phyloP scores from a whole-genome alignment of 2,329 filamentous ascomycete genomes.

The Claviceps pazoutovae region DNA sequence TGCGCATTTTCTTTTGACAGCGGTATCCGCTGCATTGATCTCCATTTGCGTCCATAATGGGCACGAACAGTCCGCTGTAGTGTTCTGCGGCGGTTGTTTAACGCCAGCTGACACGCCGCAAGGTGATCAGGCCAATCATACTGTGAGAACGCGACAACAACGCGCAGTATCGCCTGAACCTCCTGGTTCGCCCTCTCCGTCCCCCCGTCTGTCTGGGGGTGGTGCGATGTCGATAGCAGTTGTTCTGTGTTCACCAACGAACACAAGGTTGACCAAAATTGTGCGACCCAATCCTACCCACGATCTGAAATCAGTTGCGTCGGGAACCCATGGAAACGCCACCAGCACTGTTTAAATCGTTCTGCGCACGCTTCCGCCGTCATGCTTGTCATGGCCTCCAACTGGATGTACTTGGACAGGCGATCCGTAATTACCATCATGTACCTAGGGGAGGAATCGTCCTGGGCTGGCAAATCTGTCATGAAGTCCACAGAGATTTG shows the following conservation, averaged over 20 bases:
- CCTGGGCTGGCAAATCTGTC: background rate
- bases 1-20: no score
- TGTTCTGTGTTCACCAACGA: background rate
- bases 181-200: background rate
- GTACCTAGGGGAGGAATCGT: background rate
- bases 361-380: no score
- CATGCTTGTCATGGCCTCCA: no score
- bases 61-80: no score
- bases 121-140: background rate
- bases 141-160: background rate
- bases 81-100: background rate
- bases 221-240: background rate
- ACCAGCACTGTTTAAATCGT: no score
- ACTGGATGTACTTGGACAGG: background rate
- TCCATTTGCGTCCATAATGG: no score
- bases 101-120: background rate
- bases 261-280: no score
- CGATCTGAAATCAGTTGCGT: no score
- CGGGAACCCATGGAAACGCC: no score
- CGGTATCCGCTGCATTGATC: no score
- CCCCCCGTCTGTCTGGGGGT: background rate
- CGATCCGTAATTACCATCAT: background rate
- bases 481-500: background rate
- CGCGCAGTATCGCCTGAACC: background rate
- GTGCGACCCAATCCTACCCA: no score